Conservation (phyloP, 208 protist species). For the Acanthamoeba culbertsoni region DNA sequence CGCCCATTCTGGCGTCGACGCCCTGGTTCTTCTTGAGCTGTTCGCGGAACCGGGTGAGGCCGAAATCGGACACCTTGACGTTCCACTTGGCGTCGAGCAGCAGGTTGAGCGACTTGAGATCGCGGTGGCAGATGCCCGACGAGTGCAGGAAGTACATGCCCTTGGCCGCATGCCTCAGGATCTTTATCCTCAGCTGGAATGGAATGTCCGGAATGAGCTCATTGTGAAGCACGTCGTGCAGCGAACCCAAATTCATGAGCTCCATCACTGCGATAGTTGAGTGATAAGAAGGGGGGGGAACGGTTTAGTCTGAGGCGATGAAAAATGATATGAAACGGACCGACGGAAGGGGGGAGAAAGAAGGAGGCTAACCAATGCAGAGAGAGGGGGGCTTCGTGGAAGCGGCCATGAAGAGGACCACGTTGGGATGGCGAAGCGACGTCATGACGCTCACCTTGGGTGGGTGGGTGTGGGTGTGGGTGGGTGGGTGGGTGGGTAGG, state of each 20-base stretch:
- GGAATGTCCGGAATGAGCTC: slow-evolving; percentile 32
- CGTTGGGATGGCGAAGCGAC: not conserved
- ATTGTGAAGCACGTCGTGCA: not conserved
- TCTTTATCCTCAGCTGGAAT: not conserved
- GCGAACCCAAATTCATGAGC: not conserved
- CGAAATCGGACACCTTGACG: slow-evolving; percentile 61
- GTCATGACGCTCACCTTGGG: not conserved
- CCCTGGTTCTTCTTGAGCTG: not conserved
- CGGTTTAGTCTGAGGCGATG: not conserved
- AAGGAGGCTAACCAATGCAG: not conserved
- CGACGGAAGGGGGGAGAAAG: not conserved
- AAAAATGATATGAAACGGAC: too few species aligned
- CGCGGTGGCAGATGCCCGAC: slow-evolving; percentile 65
- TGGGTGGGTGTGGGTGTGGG: not conserved
- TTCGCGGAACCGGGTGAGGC: not conserved
- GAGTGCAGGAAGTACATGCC: slow-evolving; percentile 55
- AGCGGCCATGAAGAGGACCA: slow-evolving; percentile 29
- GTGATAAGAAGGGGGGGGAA: not conserved
- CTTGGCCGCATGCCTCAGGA: not conserved
- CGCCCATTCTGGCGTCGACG: not conserved
- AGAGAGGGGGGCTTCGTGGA: not conserved
- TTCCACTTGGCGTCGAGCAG: slow-evolving; percentile 73
- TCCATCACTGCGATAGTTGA: not conserved
- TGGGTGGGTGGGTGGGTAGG: too few species aligned
- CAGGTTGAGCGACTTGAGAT: slow-evolving; percentile 72